A percentile compares a stretch with the other conserved stretches of the same genome.
These are phyloP conservation scores for Hura crepitans DNA, from an alignment of 441 rosid species.

Conservation along the genomic window DNA sequence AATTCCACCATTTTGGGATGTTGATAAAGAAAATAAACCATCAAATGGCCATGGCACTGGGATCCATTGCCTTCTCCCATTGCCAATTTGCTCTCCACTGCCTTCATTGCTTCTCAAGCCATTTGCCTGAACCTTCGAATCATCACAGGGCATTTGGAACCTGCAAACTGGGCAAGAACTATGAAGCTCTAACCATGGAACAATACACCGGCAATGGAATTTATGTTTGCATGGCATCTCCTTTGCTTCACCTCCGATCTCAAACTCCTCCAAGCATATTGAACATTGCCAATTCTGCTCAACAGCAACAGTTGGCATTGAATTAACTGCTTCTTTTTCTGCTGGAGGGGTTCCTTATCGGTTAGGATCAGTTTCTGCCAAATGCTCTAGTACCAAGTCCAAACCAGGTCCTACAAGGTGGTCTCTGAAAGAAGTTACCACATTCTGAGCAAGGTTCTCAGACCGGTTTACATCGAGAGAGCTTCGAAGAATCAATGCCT, in stretches of 20 bases:
- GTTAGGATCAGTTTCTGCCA: slow-evolving; percentile 64
- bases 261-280: slow-evolving; percentile 53
- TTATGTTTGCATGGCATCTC: slow-evolving; percentile 74
- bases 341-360: slow-evolving; percentile 72
- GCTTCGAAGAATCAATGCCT: slow-evolving; percentile 38
- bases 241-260: slow-evolving; percentile 47
- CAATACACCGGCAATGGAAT: slow-evolving; percentile 58
- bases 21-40: slow-evolving; percentile 33
- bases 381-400: slow-evolving; percentile 64
- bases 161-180: slow-evolving; percentile 88
- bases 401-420: slow-evolving; percentile 70
- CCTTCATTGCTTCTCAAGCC: slow-evolving; percentile 13
- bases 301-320: slow-evolving; percentile 51
- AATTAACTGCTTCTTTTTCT: slow-evolving; percentile 50
- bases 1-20: slow-evolving; percentile 27
- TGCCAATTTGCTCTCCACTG: slow-evolving; percentile 16
- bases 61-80: slow-evolving; percentile 31
- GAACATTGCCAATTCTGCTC: slow-evolving; percentile 45
- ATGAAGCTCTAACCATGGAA: slow-evolving; percentile 76
- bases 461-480: slow-evolving; percentile 24
- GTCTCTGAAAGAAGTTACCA: slow-evolving; percentile 40
- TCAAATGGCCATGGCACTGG: slow-evolving; percentile 40
- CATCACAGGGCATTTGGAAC: slow-evolving; percentile 52
- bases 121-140: slow-evolving; percentile 40
- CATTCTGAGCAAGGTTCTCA: slow-evolving; percentile 19